Conservation (phyloP, 2,329 filamentous ascomycete species). For the Ophiocordyceps camponoti-leonardi region DNA sequence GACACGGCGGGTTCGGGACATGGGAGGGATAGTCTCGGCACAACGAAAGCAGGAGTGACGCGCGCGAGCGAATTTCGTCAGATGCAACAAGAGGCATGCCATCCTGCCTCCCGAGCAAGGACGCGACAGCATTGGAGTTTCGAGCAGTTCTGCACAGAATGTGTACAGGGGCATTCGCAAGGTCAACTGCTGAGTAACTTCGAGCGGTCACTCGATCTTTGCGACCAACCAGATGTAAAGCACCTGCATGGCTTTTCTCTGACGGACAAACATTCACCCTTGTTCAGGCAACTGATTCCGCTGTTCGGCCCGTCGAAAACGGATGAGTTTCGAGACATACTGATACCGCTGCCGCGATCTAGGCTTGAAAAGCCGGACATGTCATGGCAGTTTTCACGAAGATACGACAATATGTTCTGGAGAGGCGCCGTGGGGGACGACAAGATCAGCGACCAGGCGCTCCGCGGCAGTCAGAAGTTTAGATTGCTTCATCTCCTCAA, state of each 20-base stretch:
- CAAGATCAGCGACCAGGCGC: conserved; percentile 27
- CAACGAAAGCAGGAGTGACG: neutral
- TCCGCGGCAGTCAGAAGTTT: conserved; percentile 53
- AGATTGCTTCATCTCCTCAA: conserved; percentile 55
- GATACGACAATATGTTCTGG: conserved; percentile 55
- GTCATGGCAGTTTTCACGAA: conserved; percentile 35
- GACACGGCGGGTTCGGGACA: conserved; percentile 1
- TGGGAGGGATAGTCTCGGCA: neutral
- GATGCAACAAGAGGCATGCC: conserved; percentile 36
- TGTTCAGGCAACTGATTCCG: conserved; percentile 48
- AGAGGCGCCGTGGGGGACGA: conserved; percentile 48
- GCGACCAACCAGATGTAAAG: conserved; percentile 60
- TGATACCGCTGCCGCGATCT: conserved; percentile 44
- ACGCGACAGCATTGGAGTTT: conserved; percentile 45
- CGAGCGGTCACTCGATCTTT: conserved; percentile 47
- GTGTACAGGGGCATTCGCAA: conserved; percentile 44
- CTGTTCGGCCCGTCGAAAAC: conserved; percentile 63
- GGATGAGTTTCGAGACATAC: conserved; percentile 56
- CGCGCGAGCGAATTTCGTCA: conserved; percentile 17
- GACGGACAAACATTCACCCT: conserved; percentile 41
- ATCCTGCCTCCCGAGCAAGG: conserved; percentile 41
- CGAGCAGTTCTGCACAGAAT: conserved; percentile 45
- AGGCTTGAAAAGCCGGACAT: conserved; percentile 23
- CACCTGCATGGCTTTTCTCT: conserved; percentile 59
- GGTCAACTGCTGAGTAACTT: conserved; percentile 52